Percentiles rank a stretch among this genome's conserved stretches.
Conservation (phyloP, 495 filamentous ascomycete genomes). For the Penicillium verhagenii region DNA sequence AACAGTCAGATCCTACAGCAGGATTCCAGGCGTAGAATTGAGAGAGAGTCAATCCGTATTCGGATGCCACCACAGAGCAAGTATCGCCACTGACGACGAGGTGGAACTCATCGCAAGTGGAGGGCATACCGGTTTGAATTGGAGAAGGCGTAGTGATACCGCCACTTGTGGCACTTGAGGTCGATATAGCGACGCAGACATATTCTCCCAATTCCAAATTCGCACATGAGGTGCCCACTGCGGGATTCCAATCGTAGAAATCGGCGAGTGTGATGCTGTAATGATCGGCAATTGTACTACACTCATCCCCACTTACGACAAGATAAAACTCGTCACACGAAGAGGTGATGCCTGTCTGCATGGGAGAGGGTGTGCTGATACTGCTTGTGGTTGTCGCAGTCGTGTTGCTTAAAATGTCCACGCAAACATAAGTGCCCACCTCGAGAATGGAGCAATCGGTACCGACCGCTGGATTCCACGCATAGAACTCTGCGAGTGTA, state of each 20-base stretch:
- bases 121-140: neutral
- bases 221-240: neutral
- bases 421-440: neutral
- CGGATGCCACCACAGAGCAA: neutral
- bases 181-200: neutral
- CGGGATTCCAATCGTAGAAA: neutral
- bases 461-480: neutral
- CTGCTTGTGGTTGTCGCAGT: neutral
- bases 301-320: neutral
- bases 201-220: neutral
- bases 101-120: neutral
- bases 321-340: neutral
- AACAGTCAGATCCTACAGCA: neutral
- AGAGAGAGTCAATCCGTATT: neutral
- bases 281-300: neutral
- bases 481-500: neutral
- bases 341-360: neutral
- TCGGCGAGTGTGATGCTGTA: neutral
- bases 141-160: neutral
- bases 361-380: neutral
- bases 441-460: neutral
- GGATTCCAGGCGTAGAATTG: neutral
- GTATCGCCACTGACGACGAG: slow-evolving; percentile 1
- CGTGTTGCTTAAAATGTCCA: neutral
- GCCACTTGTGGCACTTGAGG: neutral